phyloP scores from a whole-genome alignment of 495 filamentous ascomycete species.

The Annulohypoxylon moriforme region DNA sequence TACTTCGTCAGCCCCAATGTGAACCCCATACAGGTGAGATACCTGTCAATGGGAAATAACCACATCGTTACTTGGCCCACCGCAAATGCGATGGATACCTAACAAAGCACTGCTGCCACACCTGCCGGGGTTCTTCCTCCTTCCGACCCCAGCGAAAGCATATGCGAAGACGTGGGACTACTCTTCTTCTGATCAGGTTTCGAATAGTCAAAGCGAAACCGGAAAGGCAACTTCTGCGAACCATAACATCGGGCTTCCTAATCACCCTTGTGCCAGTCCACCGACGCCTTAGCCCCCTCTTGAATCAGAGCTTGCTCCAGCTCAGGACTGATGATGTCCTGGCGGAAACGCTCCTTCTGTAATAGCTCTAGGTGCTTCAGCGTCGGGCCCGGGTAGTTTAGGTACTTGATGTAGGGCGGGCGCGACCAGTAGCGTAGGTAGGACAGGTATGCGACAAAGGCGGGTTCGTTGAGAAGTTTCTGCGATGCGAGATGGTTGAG shows the following conservation, averaged over 20 bases:
- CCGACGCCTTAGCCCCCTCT: slow-evolving; percentile 63
- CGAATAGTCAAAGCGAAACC: neutral
- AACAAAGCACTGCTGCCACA: no score
- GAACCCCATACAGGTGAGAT: no score
- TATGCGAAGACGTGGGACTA: neutral
- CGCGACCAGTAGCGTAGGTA: slow-evolving; percentile 88
- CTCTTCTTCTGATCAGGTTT: neutral
- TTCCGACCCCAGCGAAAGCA: neutral
- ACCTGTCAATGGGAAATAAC: no score
- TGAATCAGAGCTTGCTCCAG: slow-evolving; percentile 71
- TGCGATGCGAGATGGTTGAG: slow-evolving; percentile 82
- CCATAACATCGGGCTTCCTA: slow-evolving; percentile 19
- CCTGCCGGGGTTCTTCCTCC: neutral
- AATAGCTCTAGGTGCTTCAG: slow-evolving; percentile 83
- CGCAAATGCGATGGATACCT: neutral
- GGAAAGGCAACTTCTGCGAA: neutral
- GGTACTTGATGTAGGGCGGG: slow-evolving; percentile 84
- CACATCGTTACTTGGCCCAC: no score
- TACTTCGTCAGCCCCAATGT: slow-evolving; percentile 30
- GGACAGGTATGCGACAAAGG: slow-evolving; percentile 81
- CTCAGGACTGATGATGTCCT: slow-evolving; percentile 82
- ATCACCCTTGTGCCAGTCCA: slow-evolving; percentile 60
- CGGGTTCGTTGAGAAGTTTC: slow-evolving; percentile 68
- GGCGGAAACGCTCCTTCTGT: slow-evolving; percentile 83
- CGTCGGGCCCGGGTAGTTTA: slow-evolving; percentile 86